Evolutionary conservation across 2,329 filamentous ascomycete genomes (phyloP).

Genomic region (Lasiodiplodia sp.): DNA sequence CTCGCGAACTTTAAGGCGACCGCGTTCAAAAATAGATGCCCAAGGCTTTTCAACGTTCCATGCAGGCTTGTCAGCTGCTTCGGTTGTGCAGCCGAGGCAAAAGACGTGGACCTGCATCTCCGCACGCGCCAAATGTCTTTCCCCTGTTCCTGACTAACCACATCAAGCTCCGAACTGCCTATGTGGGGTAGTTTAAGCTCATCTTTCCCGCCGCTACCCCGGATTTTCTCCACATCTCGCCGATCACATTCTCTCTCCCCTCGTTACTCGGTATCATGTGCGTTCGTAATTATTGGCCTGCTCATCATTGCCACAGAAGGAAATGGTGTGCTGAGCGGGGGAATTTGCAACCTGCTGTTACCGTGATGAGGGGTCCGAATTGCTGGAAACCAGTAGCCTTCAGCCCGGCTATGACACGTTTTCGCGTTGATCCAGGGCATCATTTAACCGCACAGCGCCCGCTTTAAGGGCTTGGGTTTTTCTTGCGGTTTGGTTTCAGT

Average conservation of each 20-base stretch:
- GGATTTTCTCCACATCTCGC: conserved; percentile 1
- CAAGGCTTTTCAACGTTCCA: neutral
- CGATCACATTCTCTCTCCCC: conserved; percentile 6
- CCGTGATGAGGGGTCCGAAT: neutral
- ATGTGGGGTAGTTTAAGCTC: neutral
- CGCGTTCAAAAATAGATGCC: neutral
- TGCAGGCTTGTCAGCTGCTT: neutral
- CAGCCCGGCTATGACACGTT: neutral
- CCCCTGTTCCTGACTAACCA: conserved; percentile 14
- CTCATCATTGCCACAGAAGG: neutral
- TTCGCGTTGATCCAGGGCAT: neutral
- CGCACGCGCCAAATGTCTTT: neutral
- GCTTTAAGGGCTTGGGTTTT: neutral
- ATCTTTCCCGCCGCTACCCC: conserved; percentile 19
- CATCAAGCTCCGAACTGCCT: neutral
- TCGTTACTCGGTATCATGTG: conserved; percentile 18
- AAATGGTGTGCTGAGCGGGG: neutral
- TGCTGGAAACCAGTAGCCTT: neutral
- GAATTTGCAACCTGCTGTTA: neutral
- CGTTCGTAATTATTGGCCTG: neutral
- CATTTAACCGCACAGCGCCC: neutral
- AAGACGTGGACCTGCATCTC: conserved; percentile 19
- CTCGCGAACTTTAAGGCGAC: neutral
- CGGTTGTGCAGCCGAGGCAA: neutral
- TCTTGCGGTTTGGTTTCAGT: neutral